phyloP scores from a whole-genome alignment of 148 eudicot genomes.

The Arbutus unedo region DNA sequence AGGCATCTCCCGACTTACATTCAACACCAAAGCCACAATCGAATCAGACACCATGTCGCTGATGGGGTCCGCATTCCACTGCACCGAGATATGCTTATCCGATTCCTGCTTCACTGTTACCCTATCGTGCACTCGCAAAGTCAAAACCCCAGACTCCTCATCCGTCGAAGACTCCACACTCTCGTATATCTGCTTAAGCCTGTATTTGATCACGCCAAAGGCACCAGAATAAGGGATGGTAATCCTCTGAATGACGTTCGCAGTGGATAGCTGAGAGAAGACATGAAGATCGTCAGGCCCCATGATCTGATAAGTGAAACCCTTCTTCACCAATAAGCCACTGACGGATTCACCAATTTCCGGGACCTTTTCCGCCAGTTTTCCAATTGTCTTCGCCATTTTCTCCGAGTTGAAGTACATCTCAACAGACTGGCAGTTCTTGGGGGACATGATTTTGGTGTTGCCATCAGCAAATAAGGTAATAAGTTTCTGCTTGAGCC shows the following conservation, averaged over 20 bases:
- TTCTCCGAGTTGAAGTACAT: constrained; percentile 85
- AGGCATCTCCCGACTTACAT: constrained; percentile 81
- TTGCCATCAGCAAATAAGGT: constrained; percentile 63
- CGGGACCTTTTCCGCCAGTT: constrained; percentile 77
- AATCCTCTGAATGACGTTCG: constrained; percentile 72
- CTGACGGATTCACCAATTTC: constrained; percentile 64
- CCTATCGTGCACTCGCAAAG: constrained; percentile 60
- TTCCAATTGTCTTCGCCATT: constrained; percentile 86
- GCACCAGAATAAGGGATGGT: constrained; percentile 90
- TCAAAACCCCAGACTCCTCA: constrained; percentile 57
- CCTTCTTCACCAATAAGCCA: constrained; percentile 84
- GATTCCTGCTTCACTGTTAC: constrained; percentile 80
- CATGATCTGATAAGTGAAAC: constrained; percentile 92
- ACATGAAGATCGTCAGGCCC: constrained; percentile 88
- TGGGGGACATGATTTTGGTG: constrained; percentile 70
- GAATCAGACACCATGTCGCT: constrained; percentile 97
- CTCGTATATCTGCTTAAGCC: constrained; percentile 82
- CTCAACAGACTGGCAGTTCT: constrained; percentile 86
- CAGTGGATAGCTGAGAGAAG: constrained; percentile 85
- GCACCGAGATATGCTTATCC: constrained; percentile 74
- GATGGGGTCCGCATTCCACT: constrained; percentile 84
- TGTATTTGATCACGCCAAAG: constrained; percentile 68
- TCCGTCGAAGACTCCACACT: constrained; percentile 64
- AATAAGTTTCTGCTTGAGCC: constrained; percentile 82
- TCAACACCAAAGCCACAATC: constrained; percentile 74